Percentiles rank a stretch among this genome's conserved stretches.
Conservation (phyloP, 768 basidiomycete species). For the Pleurotus salmoneostramineus region DNA sequence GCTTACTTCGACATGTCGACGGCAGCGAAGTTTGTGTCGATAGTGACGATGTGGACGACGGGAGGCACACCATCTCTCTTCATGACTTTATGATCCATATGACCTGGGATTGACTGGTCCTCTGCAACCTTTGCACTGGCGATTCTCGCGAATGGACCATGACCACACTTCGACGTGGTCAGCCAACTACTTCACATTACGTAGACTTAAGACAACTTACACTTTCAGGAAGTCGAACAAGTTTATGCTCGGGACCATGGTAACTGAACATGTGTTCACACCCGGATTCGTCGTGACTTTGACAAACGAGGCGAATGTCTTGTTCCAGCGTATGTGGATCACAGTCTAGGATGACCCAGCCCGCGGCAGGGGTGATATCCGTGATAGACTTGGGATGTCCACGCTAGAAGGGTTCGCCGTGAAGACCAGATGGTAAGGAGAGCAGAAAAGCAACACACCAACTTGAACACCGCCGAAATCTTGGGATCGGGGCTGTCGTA, state of each 20-base stretch:
- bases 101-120: slow-evolving; percentile 29
- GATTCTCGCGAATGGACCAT: slow-evolving; percentile 22
- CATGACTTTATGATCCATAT: slow-evolving; percentile 16
- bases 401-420: not conserved
- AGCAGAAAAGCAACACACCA: not conserved
- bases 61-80: slow-evolving; percentile 19
- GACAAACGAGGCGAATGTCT: slow-evolving; percentile 14
- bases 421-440: not conserved
- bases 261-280: slow-evolving; percentile 37
- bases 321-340: slow-evolving; percentile 7
- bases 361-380: slow-evolving; percentile 12
- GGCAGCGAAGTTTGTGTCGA: slow-evolving; percentile 29
- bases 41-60: slow-evolving; percentile 26
- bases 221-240: slow-evolving; percentile 49
- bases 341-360: slow-evolving; percentile 14
- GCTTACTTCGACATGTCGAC: slow-evolving; percentile 16
- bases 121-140: slow-evolving; percentile 27
- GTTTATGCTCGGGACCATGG: slow-evolving; percentile 38
- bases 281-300: slow-evolving; percentile 14
- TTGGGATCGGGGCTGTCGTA: not conserved
- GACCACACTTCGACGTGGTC: too few relatives aligned
- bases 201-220: slow-evolving; percentile 34
- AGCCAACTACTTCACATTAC: too few relatives aligned
- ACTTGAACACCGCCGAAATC: not conserved
- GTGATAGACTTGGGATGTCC: slow-evolving; percentile 10